Conservation (phyloP, 768 basidiomycete genomes). For the Boletus sensibilis region DNA sequence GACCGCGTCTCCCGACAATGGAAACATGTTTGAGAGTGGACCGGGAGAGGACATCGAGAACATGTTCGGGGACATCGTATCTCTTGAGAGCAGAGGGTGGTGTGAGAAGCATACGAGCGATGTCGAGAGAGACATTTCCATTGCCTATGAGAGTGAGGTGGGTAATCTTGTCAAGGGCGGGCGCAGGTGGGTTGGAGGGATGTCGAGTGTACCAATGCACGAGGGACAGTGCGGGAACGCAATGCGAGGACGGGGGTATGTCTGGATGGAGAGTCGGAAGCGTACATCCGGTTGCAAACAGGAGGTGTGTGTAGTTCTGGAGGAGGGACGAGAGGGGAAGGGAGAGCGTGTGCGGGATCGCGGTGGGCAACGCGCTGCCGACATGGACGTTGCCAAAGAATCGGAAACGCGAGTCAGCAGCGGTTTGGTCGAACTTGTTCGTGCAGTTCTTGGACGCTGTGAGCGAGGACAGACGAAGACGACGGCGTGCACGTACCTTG, state of each 20-base stretch:
- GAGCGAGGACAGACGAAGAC: slow-evolving; percentile 8
- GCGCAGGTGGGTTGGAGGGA: slow-evolving; percentile 62
- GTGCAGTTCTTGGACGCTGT: slow-evolving; percentile 77
- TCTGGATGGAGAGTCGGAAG: slow-evolving; percentile 58
- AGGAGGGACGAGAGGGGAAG: slow-evolving; percentile 63
- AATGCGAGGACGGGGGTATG: slow-evolving; percentile 48
- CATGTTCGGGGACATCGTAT: slow-evolving; percentile 78
- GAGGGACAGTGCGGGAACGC: slow-evolving; percentile 72
- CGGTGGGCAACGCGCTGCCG: slow-evolving; percentile 32
- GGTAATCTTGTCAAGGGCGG: slow-evolving; percentile 58
- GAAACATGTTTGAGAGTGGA: slow-evolving; percentile 74
- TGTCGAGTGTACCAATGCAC: slow-evolving; percentile 98
- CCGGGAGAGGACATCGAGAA: slow-evolving; percentile 62
- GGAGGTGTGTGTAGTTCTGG: slow-evolving; percentile 76
- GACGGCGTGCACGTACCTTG: slow-evolving; percentile 50
- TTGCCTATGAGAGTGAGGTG: slow-evolving; percentile 89
- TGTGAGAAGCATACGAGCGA: slow-evolving; percentile 87
- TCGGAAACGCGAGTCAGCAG: slow-evolving; percentile 73
- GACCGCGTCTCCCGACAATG: slow-evolving; percentile 84
- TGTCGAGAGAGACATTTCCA: slow-evolving; percentile 92
- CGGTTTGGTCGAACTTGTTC: slow-evolving; percentile 86
- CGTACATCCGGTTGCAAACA: slow-evolving; percentile 86
- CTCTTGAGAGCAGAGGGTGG: slow-evolving; percentile 55
- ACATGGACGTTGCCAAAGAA: slow-evolving; percentile 93
- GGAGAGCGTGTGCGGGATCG: slow-evolving; percentile 51